Evolutionary conservation across 2,329 filamentous ascomycete species (phyloP), one percentile per base, ranked within the genome.

Genomic region (Colletotrichum nymphaeae): DNA sequence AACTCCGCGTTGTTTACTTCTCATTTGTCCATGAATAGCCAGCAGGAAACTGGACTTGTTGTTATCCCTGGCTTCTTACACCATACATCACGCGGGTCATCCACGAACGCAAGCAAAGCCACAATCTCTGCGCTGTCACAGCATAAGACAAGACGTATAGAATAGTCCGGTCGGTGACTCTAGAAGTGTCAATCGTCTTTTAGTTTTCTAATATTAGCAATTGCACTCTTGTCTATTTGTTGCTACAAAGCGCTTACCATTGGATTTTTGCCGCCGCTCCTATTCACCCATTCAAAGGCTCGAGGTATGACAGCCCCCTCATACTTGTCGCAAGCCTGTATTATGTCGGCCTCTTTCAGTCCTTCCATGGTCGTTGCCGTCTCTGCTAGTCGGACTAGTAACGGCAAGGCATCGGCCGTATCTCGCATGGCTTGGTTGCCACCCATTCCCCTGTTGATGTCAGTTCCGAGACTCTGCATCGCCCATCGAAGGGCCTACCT

Each of bases 401-500:
- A 49, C 3, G 42, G 42, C 19, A 49, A 49, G 19, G 42, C 42
- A 49, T 49, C 42, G 6, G 42, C 42, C 8, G 42, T 49, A n/a
- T n/a, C 42, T 49, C 16, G 42, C 19, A 49, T 49, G 42, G 42
- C 42, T 49, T 49, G 42, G 19, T 49, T 19, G 4, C 42, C 42
- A 7, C 42, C 42, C 19, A n/a, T 49, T 5, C 42, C 42, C 0
- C 42, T n/a, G 16, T 11, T 9, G 16, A n/a, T n/a, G 42, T 49
- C 19, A 19, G 6, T n/a, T 4, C 3, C 7, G 19, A 3, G 4
- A 19, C 11, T 7, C 19, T 4, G 2, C 19, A n/a, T 9, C 0
- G 7, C 6, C 19, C n/a, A 6, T 11, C 19, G 19, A n/a, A 19
- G 6, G 3, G 19, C 3, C 11, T 9, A 49, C 42, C 42, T 49